A percentile compares a stretch with the other conserved stretches of the same genome.
These are phyloP conservation scores for Graphilbum fragrans DNA, from an alignment of 2,329 filamentous ascomycete species.

Conservation along the genomic window DNA sequence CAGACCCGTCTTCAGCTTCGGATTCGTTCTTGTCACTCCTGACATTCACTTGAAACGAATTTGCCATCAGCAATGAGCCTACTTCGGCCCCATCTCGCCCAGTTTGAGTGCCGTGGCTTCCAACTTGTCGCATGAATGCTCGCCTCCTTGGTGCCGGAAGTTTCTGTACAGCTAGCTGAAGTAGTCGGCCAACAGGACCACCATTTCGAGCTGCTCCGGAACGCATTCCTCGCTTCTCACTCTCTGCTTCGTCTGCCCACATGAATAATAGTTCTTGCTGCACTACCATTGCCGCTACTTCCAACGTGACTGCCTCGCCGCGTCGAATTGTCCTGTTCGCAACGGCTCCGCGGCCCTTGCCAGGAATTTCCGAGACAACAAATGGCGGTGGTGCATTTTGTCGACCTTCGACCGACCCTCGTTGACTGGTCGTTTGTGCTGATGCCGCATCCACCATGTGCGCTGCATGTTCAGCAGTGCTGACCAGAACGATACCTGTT, in stretches of 20 bases:
- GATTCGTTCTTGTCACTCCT: constrained; percentile 11
- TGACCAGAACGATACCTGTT: constrained; percentile 12
- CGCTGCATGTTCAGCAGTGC: constrained; percentile 6
- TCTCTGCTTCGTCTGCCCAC: neutral
- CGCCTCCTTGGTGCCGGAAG: neutral
- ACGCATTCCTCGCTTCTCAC: no score
- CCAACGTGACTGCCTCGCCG: constrained; percentile 22
- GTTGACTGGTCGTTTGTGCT: no score
- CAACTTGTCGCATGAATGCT: neutral
- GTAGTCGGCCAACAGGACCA: neutral
- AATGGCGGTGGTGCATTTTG: constrained; percentile 16
- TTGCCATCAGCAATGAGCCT: constrained; percentile 3
- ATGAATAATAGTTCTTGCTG: constrained; percentile 11
- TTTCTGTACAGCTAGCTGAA: constrained; percentile 4
- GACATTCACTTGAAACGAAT: constrained; percentile 8
- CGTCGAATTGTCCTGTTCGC: constrained; percentile 20
- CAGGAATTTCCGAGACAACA: constrained; percentile 15
- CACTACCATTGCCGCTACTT: constrained; percentile 18
- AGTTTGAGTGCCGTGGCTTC: neutral
- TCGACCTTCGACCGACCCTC: no score
- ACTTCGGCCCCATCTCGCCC: no score
- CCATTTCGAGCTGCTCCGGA: neutral
- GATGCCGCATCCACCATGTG: constrained; percentile 4
- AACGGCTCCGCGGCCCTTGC: constrained; percentile 23
- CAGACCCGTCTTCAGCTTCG: constrained; percentile 3